Percentiles rank a stretch among this genome's conserved stretches.
These are phyloP conservation scores for Monosporascus sp. DNA, from an alignment of 2,329 filamentous ascomycete genomes.

Conservation along the genomic window DNA sequence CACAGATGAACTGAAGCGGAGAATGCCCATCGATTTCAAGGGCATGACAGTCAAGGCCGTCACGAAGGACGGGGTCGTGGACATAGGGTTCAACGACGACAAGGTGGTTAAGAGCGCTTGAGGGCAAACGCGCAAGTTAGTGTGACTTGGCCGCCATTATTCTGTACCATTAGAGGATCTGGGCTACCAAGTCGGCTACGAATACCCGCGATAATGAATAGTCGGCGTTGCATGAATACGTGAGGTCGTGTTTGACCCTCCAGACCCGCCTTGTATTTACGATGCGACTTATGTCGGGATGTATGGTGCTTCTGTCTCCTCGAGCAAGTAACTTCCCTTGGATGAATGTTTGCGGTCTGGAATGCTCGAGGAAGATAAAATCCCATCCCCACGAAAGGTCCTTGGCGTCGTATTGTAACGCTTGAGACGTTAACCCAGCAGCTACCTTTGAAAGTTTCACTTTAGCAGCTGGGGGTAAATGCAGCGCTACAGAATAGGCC, in stretches of 20 bases:
- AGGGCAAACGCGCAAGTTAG: constrained; percentile 20
- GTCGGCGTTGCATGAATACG: neutral
- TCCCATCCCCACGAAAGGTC: no score
- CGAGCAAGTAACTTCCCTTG: no score
- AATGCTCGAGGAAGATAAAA: no score
- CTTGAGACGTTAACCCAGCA: no score
- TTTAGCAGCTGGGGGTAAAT: no score
- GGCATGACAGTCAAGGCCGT: constrained; percentile 91
- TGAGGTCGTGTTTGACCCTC: neutral
- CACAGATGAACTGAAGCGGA: constrained; percentile 92
- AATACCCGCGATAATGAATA: neutral
- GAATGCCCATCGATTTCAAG: constrained; percentile 98
- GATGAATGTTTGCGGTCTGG: no score
- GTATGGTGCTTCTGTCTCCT: no score
- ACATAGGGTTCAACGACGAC: constrained; percentile 81
- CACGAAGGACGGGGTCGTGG: constrained; percentile 86
- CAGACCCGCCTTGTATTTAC: neutral
- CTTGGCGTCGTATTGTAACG: no score
- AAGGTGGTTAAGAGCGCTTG: constrained; percentile 61
- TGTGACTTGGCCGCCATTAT: neutral
- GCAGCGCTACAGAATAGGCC: no score
- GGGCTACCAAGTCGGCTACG: neutral
- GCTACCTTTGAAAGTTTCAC: no score
- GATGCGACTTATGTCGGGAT: no score
- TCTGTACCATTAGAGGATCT: neutral